phyloP scores from a whole-genome alignment of 1,284 basidiomycete species.

The Coniophora puteana region DNA sequence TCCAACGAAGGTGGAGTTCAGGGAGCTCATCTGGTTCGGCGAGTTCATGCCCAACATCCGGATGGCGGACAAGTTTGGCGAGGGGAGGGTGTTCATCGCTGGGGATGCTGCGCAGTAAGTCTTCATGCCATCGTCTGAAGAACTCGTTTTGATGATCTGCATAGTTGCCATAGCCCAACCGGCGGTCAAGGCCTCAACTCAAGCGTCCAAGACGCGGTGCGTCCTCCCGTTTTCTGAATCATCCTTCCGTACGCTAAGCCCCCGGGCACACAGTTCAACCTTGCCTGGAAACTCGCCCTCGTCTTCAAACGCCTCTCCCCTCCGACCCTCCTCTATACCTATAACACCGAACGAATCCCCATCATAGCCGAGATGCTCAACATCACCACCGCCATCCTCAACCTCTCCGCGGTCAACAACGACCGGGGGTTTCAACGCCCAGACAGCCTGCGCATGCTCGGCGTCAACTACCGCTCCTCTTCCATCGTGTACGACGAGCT shows the following conservation, averaged over 20 bases:
- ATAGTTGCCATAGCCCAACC: conserved; percentile 18
- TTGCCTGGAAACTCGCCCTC: too few species aligned
- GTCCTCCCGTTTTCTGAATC: not conserved
- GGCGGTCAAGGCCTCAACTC: conserved; percentile 20
- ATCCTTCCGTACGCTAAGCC: too few species aligned
- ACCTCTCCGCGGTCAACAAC: too few species aligned
- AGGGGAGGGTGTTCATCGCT: conserved; percentile 31
- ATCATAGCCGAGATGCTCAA: too few species aligned
- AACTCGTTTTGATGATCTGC: not conserved
- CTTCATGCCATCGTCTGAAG: not conserved
- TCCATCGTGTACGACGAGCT: conserved; percentile 19
- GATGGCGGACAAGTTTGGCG: conserved; percentile 31
- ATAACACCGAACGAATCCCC: too few species aligned
- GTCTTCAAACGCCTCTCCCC: too few species aligned
- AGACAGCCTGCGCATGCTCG: conserved; percentile 17
- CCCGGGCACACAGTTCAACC: too few species aligned
- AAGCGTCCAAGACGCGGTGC: conserved; percentile 18
- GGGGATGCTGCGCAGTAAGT: conserved; percentile 29
- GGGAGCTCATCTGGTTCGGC: conserved; percentile 13
- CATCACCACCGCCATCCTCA: too few species aligned
- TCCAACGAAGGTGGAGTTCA: conserved; percentile 11
- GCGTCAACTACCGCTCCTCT: conserved; percentile 27
- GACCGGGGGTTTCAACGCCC: not conserved
- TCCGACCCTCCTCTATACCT: too few species aligned
- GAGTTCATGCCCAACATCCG: conserved; percentile 34